These are phyloP conservation scores for Metschnikowia koreensis DNA, from an alignment of 805 yeast species.

Conservation along the genomic window DNA sequence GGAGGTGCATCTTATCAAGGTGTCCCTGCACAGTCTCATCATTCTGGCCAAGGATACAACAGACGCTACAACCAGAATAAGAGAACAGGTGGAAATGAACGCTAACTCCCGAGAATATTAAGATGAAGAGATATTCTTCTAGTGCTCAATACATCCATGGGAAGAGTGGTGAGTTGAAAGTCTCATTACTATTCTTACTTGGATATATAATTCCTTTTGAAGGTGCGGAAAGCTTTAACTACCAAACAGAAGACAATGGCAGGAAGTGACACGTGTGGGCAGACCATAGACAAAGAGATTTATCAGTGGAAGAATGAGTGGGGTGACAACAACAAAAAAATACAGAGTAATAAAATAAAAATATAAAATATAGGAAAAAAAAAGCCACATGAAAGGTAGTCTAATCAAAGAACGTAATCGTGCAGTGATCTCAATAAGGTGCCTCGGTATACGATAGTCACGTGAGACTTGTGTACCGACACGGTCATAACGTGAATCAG, in stretches of 20 bases:
- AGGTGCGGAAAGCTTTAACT: background rate
- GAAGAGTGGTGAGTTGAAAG: no score
- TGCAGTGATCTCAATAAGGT: no score
- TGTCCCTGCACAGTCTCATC: slow-evolving; percentile 6
- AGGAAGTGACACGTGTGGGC: background rate
- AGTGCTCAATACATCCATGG: no score
- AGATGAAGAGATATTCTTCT: no score
- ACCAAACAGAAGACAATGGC: background rate
- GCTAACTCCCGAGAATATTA: background rate
- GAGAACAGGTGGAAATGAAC: slow-evolving; percentile 3
- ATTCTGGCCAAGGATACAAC: slow-evolving; percentile 7
- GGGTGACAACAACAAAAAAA: background rate
- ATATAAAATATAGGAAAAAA: background rate
- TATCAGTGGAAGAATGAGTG: background rate
- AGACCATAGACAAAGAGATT: background rate
- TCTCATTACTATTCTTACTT: no score
- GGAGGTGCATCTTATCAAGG: slow-evolving; percentile 23
- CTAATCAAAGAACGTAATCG: no score
- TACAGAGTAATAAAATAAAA: no score
- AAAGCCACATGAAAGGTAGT: no score
- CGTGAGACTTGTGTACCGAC: no score
- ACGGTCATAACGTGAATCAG: no score
- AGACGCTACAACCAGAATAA: slow-evolving; percentile 16
- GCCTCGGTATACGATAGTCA: no score
- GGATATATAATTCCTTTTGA: background rate